A percentile compares a stretch with the other conserved stretches of the same genome.
These are phyloP conservation scores for Salvia rosmarinus DNA, from an alignment of 257 asterid species.

Conservation along the genomic window DNA sequence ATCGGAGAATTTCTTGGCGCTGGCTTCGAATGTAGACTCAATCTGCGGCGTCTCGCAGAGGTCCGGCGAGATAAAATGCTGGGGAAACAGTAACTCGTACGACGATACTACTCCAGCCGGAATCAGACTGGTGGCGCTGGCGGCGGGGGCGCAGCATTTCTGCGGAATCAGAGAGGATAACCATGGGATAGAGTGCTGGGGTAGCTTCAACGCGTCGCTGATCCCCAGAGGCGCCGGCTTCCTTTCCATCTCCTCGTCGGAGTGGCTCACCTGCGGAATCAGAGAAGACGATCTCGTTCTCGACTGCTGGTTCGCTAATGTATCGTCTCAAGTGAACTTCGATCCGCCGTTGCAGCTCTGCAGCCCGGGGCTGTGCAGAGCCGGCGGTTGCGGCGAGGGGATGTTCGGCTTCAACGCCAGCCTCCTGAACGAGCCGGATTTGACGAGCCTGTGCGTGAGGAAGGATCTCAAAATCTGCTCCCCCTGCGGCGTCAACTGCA, in stretches of 20 bases:
- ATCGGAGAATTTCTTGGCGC: constrained; percentile 42
- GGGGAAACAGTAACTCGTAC: constrained; percentile 50
- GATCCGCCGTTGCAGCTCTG: constrained; percentile 95
- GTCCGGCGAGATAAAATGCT: constrained; percentile 69
- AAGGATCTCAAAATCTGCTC: constrained; percentile 80
- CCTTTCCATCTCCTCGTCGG: constrained; percentile 77
- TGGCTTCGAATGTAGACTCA: constrained; percentile 66
- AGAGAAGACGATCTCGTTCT: constrained; percentile 88
- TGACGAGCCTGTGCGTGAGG: constrained; percentile 75
- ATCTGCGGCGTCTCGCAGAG: constrained; percentile 66
- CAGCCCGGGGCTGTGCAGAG: constrained; percentile 82
- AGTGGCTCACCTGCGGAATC: constrained; percentile 73
- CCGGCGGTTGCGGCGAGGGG: constrained; percentile 60
- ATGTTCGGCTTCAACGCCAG: constrained; percentile 89
- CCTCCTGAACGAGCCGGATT: constrained; percentile 80
- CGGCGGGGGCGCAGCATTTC: constrained; percentile 75
- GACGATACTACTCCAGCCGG: constrained; percentile 50
- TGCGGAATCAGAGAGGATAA: constrained; percentile 85
- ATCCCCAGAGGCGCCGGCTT: constrained; percentile 85
- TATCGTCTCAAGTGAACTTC: constrained; percentile 45
- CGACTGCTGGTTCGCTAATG: constrained; percentile 76
- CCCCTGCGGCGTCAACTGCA: constrained; percentile 78
- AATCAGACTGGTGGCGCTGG: constrained; percentile 58
- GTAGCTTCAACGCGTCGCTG: constrained; percentile 64
- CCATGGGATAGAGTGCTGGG: constrained; percentile 93